Evolutionary conservation across 805 yeast species (phyloP).

Genomic region (Yarrowia porcina): DNA sequence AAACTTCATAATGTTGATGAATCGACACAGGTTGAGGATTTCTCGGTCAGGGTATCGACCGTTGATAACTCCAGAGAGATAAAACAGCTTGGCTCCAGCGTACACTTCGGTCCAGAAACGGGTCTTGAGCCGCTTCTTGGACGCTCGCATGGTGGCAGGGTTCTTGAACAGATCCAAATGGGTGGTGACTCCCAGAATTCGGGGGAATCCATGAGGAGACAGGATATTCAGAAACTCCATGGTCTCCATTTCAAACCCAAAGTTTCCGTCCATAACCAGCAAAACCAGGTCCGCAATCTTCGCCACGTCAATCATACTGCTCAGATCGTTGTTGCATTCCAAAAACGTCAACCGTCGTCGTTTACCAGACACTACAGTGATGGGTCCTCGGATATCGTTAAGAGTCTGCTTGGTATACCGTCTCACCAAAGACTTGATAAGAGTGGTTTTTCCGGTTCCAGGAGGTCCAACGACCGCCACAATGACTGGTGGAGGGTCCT

Average conservation of each 20-base stretch:
- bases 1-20: slow-evolving; percentile 95
- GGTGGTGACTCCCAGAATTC: slow-evolving; percentile 91
- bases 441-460: slow-evolving; percentile 95
- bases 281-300: slow-evolving; percentile 91
- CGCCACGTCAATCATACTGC: slow-evolving; percentile 94
- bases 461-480: slow-evolving; percentile 98
- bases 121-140: slow-evolving; percentile 87
- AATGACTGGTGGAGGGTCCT: slow-evolving; percentile 95
- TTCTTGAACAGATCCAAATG: slow-evolving; percentile 92
- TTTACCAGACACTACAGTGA: slow-evolving; percentile 94
- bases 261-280: slow-evolving; percentile 89
- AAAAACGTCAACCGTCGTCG: slow-evolving; percentile 87
- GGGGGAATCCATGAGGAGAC: slow-evolving; percentile 98
- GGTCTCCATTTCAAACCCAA: slow-evolving; percentile 98
- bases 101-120: slow-evolving; percentile 99
- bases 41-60: slow-evolving; percentile 98
- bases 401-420: slow-evolving; percentile 83
- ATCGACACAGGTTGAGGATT: slow-evolving; percentile 83
- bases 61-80: slow-evolving; percentile 90
- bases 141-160: slow-evolving; percentile 81
- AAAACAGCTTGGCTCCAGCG: slow-evolving; percentile 94
- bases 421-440: slow-evolving; percentile 83
- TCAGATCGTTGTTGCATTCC: slow-evolving; percentile 88
- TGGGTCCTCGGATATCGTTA: slow-evolving; percentile 88
- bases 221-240: slow-evolving; percentile 97